Evolutionary conservation across 768 basidiomycete genomes (phyloP).

Genomic region (Tulasnella sp.): DNA sequence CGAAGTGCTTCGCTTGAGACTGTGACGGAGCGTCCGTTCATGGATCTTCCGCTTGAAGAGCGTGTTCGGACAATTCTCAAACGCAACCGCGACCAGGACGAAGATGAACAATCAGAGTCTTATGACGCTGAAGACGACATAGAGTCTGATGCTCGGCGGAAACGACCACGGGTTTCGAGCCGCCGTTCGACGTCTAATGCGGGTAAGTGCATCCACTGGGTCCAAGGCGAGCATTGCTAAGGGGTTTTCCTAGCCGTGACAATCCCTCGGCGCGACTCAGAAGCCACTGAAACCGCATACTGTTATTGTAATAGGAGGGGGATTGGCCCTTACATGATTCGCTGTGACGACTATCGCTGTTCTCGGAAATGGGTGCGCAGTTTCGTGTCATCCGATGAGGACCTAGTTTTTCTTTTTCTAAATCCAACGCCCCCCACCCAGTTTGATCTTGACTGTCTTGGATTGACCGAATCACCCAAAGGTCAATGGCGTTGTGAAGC

Average conservation of each 20-base stretch:
- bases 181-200: not conserved
- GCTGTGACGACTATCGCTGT: not conserved
- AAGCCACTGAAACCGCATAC: not conserved
- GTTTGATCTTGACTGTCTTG: conserved; percentile 1
- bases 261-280: not conserved
- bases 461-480: not conserved
- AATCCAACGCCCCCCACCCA: not conserved
- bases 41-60: not conserved
- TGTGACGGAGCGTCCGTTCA: not conserved
- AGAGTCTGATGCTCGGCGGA: not conserved
- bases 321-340: not conserved
- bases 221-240: not conserved
- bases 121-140: not conserved
- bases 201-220: not conserved
- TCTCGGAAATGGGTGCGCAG: conserved; percentile 1
- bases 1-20: not conserved
- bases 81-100: not conserved
- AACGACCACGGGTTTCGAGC: not conserved
- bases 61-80: not conserved
- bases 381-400: not conserved
- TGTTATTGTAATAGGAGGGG: conserved; percentile 4
- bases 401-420: not conserved
- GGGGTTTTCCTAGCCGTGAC: not conserved
- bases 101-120: not conserved
- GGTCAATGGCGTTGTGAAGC: not conserved